Conservation (phyloP, 2,329 filamentous ascomycete species). For the Hymenoscyphus scutula region DNA sequence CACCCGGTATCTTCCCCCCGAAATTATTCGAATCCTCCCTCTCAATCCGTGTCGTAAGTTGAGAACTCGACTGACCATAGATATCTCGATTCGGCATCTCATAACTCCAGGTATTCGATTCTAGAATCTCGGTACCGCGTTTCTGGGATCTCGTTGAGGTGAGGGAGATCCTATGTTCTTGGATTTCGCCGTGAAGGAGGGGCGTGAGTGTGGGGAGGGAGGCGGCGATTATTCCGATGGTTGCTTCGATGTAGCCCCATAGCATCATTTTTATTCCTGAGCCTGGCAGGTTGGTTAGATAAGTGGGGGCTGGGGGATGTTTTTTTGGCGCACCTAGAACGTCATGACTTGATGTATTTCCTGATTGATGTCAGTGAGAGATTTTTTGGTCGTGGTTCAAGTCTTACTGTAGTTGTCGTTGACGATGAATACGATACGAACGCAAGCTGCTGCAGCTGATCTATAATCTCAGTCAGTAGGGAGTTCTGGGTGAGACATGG, state of each 20-base stretch:
- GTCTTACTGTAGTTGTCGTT: background rate
- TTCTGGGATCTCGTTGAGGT: background rate
- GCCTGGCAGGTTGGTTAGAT: background rate
- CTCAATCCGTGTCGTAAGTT: background rate
- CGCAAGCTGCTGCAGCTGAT: background rate
- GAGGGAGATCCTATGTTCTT: background rate
- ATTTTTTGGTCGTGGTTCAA: too few species aligned
- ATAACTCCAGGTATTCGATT: background rate
- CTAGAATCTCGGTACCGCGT: background rate
- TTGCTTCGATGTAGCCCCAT: constrained; percentile 1
- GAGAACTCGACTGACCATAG: background rate
- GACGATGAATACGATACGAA: background rate
- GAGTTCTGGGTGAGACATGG: background rate
- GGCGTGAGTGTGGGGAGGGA: background rate
- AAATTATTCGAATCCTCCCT: background rate
- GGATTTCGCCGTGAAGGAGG: background rate
- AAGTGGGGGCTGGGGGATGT: too few species aligned
- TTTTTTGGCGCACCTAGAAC: background rate
- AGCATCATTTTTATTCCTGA: background rate
- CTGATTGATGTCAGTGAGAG: background rate
- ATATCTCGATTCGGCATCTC: constrained; percentile 1
- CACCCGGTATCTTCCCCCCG: background rate
- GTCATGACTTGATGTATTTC: background rate
- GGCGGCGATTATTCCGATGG: background rate
- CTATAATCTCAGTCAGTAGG: background rate